Evolutionary conservation across 768 basidiomycete species (phyloP), one percentile per base, ranked within the genome.

Genomic region (Leccinum disarticulatum): DNA sequence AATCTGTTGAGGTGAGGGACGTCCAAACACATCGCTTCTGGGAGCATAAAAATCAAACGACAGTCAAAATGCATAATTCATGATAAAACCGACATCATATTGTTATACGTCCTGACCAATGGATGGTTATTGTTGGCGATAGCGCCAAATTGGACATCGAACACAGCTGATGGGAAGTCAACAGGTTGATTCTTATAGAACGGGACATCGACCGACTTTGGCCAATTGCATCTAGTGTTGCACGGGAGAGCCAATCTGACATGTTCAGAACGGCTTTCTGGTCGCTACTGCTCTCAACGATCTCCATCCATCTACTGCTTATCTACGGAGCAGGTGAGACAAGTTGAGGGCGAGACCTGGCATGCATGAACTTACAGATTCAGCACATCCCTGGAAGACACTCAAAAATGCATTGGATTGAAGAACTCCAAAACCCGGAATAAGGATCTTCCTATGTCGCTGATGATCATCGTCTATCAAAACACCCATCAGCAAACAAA

Each of bases 361-460:
- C 9, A 43, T 43, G 15, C n/a, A 11, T 11, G 33, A 22, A 19
- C 66, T 33, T 43, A 74, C 73, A 28, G 66, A 60, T 55, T 67
- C 65, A 1, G 66, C 74, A 17, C 64, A 78, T 59, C 73, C 73
- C 36, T 70, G 75, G 70, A 85, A 85, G 49, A 83, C 72, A 22
- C 76, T 72, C 6, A 84, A 73, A 57, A 81, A 83, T 1, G 82
- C 76, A 56, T 77, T 83, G 31, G 79, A 76, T 62, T 83, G 80
- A 0, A 78, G 77, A 6, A 62, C 31, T 41, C 83, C 82, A 58
- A 86, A 85, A 3, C 81, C 84, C 3, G 83, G 84, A 52, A 82
- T 73, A 76, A 85, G 79, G 19, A 83, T 75, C 63, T 77, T 83
- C 58, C 81, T 71, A 55, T 86, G 83, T 46, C 85, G 77, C 65